Conservation (phyloP, 768 basidiomycete genomes). For the Termitomyces sp. region DNA sequence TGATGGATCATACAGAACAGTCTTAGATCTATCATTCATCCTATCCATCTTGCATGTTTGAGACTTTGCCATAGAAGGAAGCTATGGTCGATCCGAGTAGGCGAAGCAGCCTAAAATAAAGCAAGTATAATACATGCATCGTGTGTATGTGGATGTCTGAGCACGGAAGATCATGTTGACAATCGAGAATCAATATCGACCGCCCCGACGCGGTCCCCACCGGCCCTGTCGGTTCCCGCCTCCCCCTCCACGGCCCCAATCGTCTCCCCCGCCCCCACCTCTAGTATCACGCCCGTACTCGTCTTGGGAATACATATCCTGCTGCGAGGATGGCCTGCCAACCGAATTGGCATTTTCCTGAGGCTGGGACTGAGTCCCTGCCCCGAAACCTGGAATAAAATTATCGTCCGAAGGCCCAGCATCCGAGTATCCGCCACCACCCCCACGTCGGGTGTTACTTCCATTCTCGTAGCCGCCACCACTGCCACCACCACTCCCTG, state of each 20-base stretch:
- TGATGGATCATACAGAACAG: background rate
- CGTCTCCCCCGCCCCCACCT: conserved; percentile 28
- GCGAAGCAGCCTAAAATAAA: background rate
- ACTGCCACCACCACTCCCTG: conserved; percentile 20
- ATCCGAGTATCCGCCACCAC: conserved; percentile 21
- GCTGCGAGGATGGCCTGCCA: conserved; percentile 34
- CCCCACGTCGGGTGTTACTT: conserved; percentile 13
- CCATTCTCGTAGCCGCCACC: conserved; percentile 12
- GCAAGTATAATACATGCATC: background rate
- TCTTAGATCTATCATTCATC: too few species aligned
- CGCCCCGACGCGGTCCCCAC: conserved; percentile 26
- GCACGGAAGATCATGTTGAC: too few species aligned
- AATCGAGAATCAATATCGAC: conserved; percentile 16
- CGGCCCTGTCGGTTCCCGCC: conserved; percentile 24
- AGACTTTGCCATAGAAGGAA: too few species aligned
- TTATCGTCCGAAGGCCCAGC: conserved; percentile 44
- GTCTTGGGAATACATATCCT: conserved; percentile 45
- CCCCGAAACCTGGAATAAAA: conserved; percentile 63
- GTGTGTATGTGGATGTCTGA: background rate
- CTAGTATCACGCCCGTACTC: conserved; percentile 36
- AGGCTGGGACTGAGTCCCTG: conserved; percentile 5
- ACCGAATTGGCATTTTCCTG: conserved; percentile 11
- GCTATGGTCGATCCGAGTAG: too few species aligned
- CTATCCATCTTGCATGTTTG: background rate
- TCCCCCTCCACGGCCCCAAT: conserved; percentile 30